These are phyloP conservation scores for Xylariaceae sp. DNA, from an alignment of 2,329 filamentous ascomycete species.

Conservation along the genomic window DNA sequence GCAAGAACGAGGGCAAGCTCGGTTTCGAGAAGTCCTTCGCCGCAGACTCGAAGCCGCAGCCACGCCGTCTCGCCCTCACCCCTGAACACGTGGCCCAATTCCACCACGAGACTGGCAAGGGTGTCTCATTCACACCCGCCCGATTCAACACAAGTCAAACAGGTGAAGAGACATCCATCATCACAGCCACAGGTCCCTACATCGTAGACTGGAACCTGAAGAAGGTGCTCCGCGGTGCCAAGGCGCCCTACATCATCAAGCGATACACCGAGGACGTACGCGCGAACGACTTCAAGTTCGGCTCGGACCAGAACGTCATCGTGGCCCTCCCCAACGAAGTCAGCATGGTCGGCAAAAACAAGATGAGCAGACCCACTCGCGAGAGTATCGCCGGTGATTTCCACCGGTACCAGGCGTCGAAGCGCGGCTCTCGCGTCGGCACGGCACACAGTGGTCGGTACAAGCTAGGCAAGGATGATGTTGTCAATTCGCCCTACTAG, in stretches of 20 bases:
- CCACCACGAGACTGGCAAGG: slow-evolving; percentile 87
- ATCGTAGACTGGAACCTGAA: slow-evolving; percentile 95
- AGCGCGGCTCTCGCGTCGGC: slow-evolving; percentile 48
- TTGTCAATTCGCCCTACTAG: slow-evolving; percentile 68
- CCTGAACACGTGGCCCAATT: slow-evolving; percentile 95
- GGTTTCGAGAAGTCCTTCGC: slow-evolving; percentile 92
- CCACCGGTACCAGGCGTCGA: slow-evolving; percentile 43
- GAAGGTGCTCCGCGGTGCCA: slow-evolving; percentile 74
- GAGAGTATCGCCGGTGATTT: slow-evolving; percentile 78
- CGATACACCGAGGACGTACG: slow-evolving; percentile 93
- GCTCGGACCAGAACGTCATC: slow-evolving; percentile 95
- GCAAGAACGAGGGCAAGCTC: slow-evolving; percentile 97
- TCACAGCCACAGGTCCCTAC: slow-evolving; percentile 93
- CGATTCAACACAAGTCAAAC: slow-evolving; percentile 89
- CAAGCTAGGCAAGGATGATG: slow-evolving; percentile 73
- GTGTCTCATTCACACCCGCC: slow-evolving; percentile 82
- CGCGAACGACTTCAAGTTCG: slow-evolving; percentile 97
- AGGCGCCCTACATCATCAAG: slow-evolving; percentile 93
- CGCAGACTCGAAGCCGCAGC: slow-evolving; percentile 89
- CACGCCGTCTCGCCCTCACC: slow-evolving; percentile 79
- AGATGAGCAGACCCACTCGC: slow-evolving; percentile 79
- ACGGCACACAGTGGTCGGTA: slow-evolving; percentile 56
- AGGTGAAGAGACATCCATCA: slow-evolving; percentile 82
- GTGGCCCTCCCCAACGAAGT: slow-evolving; percentile 96
- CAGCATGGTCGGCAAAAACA: slow-evolving; percentile 89